Evolutionary conservation across 208 protist genomes (phyloP).

Genomic region (Leishmania major): DNA sequence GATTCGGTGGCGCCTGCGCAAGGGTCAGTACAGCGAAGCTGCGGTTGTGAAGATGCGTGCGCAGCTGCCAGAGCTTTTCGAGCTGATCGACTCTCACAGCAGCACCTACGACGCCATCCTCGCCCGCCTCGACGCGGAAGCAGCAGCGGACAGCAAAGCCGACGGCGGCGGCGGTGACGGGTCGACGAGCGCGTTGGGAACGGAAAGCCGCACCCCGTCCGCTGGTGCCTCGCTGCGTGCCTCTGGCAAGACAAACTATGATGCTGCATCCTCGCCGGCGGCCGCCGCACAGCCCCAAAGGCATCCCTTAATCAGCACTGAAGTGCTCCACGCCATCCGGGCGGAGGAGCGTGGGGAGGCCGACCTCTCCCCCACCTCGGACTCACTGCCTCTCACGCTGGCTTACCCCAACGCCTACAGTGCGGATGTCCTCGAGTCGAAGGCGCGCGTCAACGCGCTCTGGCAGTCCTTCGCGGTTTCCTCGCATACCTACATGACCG

Average conservation of each 20-base stretch:
- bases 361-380: not conserved
- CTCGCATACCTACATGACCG: slow-evolving; percentile 54
- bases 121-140: slow-evolving; percentile 9
- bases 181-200: not conserved
- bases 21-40: slow-evolving; percentile 23
- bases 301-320: slow-evolving; percentile 14
- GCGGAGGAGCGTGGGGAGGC: not conserved
- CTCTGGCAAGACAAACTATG: not conserved
- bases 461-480: slow-evolving; percentile 55
- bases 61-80: slow-evolving; percentile 26
- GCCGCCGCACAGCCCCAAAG: not conserved
- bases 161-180: not conserved
- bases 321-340: slow-evolving; percentile 5
- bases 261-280: not conserved
- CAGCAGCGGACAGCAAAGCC: not conserved
- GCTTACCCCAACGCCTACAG: slow-evolving; percentile 50
- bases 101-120: slow-evolving; percentile 24
- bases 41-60: slow-evolving; percentile 12
- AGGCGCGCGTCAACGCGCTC: slow-evolving; percentile 46
- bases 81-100: slow-evolving; percentile 16
- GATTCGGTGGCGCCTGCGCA: slow-evolving; percentile 30
- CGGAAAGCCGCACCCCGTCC: not conserved
- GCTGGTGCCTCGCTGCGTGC: not conserved
- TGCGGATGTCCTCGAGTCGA: slow-evolving; percentile 42
- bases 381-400: slow-evolving; percentile 20